Evolutionary conservation across 768 basidiomycete genomes (phyloP).

Genomic region (Boletellus ananiceps): DNA sequence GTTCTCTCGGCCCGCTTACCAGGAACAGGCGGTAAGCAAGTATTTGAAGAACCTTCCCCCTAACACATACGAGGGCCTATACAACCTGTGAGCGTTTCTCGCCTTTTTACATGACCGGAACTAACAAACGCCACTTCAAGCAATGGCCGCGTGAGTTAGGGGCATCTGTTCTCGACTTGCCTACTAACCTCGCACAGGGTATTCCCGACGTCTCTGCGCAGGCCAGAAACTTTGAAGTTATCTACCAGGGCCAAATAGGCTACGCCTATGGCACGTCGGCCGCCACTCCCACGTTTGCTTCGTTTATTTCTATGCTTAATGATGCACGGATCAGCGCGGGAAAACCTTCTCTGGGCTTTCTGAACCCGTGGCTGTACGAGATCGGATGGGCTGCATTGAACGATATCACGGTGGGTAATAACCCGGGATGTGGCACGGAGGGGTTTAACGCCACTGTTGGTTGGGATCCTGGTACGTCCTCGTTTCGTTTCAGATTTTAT

Average conservation of each 20-base stretch:
- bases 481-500: not conserved
- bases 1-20: slow-evolving; percentile 55
- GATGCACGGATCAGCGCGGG: slow-evolving; percentile 49
- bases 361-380: slow-evolving; percentile 56
- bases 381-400: slow-evolving; percentile 37
- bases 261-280: slow-evolving; percentile 62
- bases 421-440: slow-evolving; percentile 55
- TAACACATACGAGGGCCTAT: slow-evolving; percentile 53
- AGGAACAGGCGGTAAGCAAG: slow-evolving; percentile 38
- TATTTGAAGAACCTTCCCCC: slow-evolving; percentile 45
- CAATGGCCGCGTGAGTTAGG: slow-evolving; percentile 47
- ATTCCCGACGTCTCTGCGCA: slow-evolving; percentile 68
- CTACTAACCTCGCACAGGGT: slow-evolving; percentile 29
- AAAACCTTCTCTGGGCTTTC: slow-evolving; percentile 51
- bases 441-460: slow-evolving; percentile 61
- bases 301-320: slow-evolving; percentile 60
- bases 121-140: slow-evolving; percentile 23
- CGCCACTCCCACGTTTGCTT: slow-evolving; percentile 59
- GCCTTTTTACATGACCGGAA: not conserved
- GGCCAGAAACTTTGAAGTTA: slow-evolving; percentile 44
- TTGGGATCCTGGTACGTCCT: slow-evolving; percentile 53
- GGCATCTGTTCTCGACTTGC: not conserved
- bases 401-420: slow-evolving; percentile 56
- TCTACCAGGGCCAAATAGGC: slow-evolving; percentile 35
- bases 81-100: slow-evolving; percentile 44